phyloP scores from a whole-genome alignment of 495 filamentous ascomycete genomes.

The Trichoderma virens region DNA sequence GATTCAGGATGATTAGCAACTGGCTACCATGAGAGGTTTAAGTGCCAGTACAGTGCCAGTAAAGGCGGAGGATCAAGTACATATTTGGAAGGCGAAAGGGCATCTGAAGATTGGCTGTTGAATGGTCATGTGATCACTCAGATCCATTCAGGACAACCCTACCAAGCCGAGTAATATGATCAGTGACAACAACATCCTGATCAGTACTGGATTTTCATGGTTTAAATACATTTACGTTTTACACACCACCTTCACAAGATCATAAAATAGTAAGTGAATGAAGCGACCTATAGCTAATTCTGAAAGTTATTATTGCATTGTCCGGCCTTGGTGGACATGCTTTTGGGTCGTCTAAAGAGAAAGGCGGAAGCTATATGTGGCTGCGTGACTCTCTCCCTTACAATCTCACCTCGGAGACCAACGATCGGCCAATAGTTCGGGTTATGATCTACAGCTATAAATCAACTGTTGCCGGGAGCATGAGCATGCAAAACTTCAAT shows the following conservation, averaged over 20 bases:
- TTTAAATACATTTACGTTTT: background rate
- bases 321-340: slow-evolving; percentile 17
- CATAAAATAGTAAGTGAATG: background rate
- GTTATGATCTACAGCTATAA: background rate
- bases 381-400: slow-evolving; percentile 10
- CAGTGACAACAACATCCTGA: too few species aligned
- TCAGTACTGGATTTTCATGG: background rate
- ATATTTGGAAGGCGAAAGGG: too few species aligned
- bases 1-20: too few species aligned
- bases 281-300: background rate
- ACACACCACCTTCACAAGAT: background rate
- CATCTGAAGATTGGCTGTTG: too few species aligned
- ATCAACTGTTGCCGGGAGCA: background rate
- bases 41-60: too few species aligned
- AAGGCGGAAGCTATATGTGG: slow-evolving; percentile 15
- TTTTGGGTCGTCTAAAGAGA: slow-evolving; percentile 16
- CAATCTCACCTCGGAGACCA: background rate
- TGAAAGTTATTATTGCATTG: slow-evolving; percentile 12
- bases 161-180: too few species aligned
- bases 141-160: too few species aligned
- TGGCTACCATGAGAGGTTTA: too few species aligned
- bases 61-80: too few species aligned
- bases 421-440: background rate
- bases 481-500: background rate
- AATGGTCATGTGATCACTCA: too few species aligned